Evolutionary conservation across 2,329 filamentous ascomycete genomes (phyloP), one percentile per base, ranked within the genome.

Genomic region (Aureobasidium sp.): DNA sequence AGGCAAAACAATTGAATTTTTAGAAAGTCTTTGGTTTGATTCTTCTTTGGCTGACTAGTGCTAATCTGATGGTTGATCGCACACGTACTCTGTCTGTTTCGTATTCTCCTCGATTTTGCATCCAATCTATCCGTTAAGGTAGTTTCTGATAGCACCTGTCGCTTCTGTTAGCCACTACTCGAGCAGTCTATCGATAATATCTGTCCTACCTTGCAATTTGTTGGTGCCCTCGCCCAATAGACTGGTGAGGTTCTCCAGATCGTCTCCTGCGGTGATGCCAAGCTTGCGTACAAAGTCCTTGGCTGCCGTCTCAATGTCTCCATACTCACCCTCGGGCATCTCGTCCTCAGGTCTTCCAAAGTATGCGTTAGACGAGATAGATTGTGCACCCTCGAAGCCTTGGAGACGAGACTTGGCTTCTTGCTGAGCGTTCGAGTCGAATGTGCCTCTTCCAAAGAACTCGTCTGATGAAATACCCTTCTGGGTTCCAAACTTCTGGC

Each of bases 391-490:
- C 76, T 97, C 93, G 71, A 99, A 99, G 50, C 91, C 90, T 78
- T 91, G 87, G 59, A 99, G 83, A 44, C 94, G 85, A 29, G 82
- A 81, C 79, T 96, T 96, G 68, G 94, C 93, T 78, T 97, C 93
- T 57, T 85, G 81, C 72, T 94, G 88, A 10, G 88, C 85, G 61
- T 81, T 81, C 42, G 92, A 86, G 72, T 99, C 92, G 75, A 87
- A 97, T 61, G 83, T 78, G 59, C 91, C 90, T 73, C 94, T 93
- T 70, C 93, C 91, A 72, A 99, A 99, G 81, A 96, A 99, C 73
- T 99, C 94, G 74, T 99, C 94, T 0, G 92, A 97, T 0, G 91
- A 97, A 67, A 99, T 99, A 68, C 90, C 90, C 80, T 97, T 97
- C 74, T 99, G 94, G 47, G 76, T 77, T 64, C 92, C 93, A 71